These are phyloP conservation scores for Phaeomoniella chlamydospora DNA, from an alignment of 2,329 filamentous ascomycete species.

Conservation along the genomic window DNA sequence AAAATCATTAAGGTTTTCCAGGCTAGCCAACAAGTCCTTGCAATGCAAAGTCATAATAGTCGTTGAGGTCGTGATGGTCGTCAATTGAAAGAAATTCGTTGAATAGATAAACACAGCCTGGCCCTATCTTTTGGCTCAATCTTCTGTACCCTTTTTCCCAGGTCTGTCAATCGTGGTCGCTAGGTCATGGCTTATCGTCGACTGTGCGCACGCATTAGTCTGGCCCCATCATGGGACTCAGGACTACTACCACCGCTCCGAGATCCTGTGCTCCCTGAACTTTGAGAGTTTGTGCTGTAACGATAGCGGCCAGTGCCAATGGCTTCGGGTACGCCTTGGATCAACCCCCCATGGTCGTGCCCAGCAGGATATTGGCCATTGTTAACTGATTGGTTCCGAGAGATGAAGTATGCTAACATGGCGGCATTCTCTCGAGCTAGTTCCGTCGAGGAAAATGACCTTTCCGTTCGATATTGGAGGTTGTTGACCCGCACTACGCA, in stretches of 20 bases:
- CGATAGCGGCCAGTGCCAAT: conserved; percentile 44
- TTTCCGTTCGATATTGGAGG: conserved; percentile 86
- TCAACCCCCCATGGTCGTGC: conserved; percentile 36
- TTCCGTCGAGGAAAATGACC: conserved; percentile 65
- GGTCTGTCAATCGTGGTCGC: neutral
- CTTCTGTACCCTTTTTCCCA: no score
- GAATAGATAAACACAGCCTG: no score
- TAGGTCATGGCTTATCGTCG: neutral
- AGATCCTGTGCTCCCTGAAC: conserved; percentile 26
- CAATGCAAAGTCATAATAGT: neutral
- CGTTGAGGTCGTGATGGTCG: neutral
- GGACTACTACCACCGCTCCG: conserved; percentile 43
- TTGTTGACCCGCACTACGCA: conserved; percentile 93
- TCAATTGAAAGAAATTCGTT: no score
- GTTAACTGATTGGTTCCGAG: conserved; percentile 92
- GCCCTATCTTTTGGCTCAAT: no score
- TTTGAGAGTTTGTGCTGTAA: conserved; percentile 33
- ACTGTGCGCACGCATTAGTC: neutral
- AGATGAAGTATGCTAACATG: conserved; percentile 94
- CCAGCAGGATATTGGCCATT: conserved; percentile 66
- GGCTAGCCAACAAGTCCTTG: neutral
- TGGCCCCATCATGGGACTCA: conserved; percentile 10
- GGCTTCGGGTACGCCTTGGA: conserved; percentile 49
- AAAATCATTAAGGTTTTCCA: neutral
- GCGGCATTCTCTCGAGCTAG: conserved; percentile 86